Conservation (phyloP, 495 filamentous ascomycete genomes). For the Rostrohypoxylon terebratum region DNA sequence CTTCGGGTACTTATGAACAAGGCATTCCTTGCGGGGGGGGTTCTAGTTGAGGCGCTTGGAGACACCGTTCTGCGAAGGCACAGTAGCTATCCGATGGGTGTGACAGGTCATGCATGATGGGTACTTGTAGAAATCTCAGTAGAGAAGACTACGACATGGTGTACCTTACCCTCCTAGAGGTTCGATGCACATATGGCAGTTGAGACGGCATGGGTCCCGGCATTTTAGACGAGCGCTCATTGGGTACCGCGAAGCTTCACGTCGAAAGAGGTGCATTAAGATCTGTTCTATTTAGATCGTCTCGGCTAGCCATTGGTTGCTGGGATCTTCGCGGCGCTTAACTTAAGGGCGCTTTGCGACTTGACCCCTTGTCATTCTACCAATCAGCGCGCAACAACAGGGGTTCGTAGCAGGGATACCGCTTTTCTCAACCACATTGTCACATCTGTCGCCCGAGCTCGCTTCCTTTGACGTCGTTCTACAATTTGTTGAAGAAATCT, state of each 20-base stretch:
- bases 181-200: slow-evolving; percentile 44
- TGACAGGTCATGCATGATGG: slow-evolving; percentile 40
- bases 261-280: slow-evolving; percentile 38
- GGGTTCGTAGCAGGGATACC: slow-evolving; percentile 31
- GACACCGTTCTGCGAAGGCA: slow-evolving; percentile 17
- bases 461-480: neutral
- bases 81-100: slow-evolving; percentile 21
- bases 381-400: slow-evolving; percentile 42
- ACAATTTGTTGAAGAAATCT: slow-evolving; percentile 31
- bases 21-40: slow-evolving; percentile 17
- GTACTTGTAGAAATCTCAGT: slow-evolving; percentile 19
- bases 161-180: slow-evolving; percentile 14
- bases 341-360: slow-evolving; percentile 37
- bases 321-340: slow-evolving; percentile 46
- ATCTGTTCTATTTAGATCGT: slow-evolving; percentile 42
- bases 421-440: slow-evolving; percentile 34
- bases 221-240: slow-evolving; percentile 27
- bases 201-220: slow-evolving; percentile 38
- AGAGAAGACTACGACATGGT: slow-evolving; percentile 1
- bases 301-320: slow-evolving; percentile 37
- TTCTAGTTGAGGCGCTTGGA: slow-evolving; percentile 32
- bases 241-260: slow-evolving; percentile 31
- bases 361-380: slow-evolving; percentile 32
- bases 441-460: slow-evolving; percentile 45
- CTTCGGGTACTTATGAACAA: slow-evolving; percentile 40